Evolutionary conservation across 805 yeast genomes (phyloP).

Genomic region (Jamesozyma hellenica): DNA sequence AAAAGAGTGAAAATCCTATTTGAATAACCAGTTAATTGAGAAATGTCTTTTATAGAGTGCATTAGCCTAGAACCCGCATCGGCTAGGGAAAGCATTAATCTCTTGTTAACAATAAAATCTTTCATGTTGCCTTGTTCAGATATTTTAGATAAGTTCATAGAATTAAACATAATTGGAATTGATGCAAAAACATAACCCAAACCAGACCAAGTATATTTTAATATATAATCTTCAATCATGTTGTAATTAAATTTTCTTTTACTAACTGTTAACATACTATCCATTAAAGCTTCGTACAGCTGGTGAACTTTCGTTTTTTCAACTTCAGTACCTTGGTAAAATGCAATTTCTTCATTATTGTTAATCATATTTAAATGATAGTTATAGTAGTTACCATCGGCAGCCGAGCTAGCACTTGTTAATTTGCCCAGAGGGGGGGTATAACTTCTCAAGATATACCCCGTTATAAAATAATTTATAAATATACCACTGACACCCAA

Average conservation of each 20-base stretch:
- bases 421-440: constrained; percentile 82
- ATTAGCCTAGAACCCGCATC: constrained; percentile 92
- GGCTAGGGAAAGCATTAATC: constrained; percentile 81
- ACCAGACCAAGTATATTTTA: constrained; percentile 91
- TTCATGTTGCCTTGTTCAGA: constrained; percentile 58
- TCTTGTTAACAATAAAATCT: constrained; percentile 80
- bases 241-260: constrained; percentile 57
- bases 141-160: constrained; percentile 18
- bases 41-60: constrained; percentile 87
- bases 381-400: constrained; percentile 84
- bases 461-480: constrained; percentile 70
- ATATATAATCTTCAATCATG: constrained; percentile 71
- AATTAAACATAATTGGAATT: constrained; percentile 69
- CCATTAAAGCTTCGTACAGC: constrained; percentile 47
- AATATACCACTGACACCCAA: constrained; percentile 79
- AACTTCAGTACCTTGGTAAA: constrained; percentile 76
- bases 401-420: constrained; percentile 58
- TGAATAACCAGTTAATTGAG: constrained; percentile 85
- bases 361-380: constrained; percentile 76
- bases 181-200: constrained; percentile 88
- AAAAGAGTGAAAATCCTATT: constrained; percentile 72
- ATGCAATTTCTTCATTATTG: constrained; percentile 89
- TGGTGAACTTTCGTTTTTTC: constrained; percentile 59
- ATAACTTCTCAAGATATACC: constrained; percentile 54
- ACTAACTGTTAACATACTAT: constrained; percentile 45